Base-by-base conservation (phyloP, 1,284 basidiomycete genomes). In the Ganoderma leucocontextum region DNA sequence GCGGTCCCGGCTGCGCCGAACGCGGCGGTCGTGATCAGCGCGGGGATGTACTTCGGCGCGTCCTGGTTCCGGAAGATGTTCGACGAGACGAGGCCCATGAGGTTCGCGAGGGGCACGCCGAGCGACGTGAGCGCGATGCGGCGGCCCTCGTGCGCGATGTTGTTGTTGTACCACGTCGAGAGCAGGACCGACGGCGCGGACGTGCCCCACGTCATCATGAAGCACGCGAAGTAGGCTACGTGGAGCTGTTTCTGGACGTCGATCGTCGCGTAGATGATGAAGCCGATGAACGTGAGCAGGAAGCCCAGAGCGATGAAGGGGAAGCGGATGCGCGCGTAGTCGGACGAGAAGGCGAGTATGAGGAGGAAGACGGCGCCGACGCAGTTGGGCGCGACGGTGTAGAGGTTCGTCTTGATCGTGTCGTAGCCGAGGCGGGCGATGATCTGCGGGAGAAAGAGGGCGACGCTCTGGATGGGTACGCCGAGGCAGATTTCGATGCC, bases 371-470 rank as follows among this genome's bases (percentile, higher is more conserved):
- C 81, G 7, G 86, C 85, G 44, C 86, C 85, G 55, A 82, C 83
- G 59, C 84, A 78, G 73, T 87, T 87, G 0, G 87, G 87, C 10
- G 86, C 86, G 38, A 88, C 83, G 29, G 86, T 86, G 73, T 82
- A 82, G 47, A 87, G 78, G 70, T 86, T 86, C 17, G 85, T 86
- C 73, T 82, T 83, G 71, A 86, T 77, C 4, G 83, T 82, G 33
- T 80, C 81, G 76, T 86, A 87, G 7, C 86, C 83, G 42, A 87
- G 78, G 64, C 86, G 83, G 17, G 78, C 82, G 25, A 86, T 82
- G 53, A 87, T 86, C 72, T 87, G 81, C 17, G 85, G 85, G 29
- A 87, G 77, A 70, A 86, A 85, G 71, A 86, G 86, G 73, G 84
- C 84, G 63, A 86, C 84, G 49, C 82, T 84, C 9, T 85, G 83